Percentiles rank a stretch among this genome's conserved stretches.
Evolutionary conservation across 1,284 basidiomycete species (phyloP).

Genomic region (Caloboletus inedulis): DNA sequence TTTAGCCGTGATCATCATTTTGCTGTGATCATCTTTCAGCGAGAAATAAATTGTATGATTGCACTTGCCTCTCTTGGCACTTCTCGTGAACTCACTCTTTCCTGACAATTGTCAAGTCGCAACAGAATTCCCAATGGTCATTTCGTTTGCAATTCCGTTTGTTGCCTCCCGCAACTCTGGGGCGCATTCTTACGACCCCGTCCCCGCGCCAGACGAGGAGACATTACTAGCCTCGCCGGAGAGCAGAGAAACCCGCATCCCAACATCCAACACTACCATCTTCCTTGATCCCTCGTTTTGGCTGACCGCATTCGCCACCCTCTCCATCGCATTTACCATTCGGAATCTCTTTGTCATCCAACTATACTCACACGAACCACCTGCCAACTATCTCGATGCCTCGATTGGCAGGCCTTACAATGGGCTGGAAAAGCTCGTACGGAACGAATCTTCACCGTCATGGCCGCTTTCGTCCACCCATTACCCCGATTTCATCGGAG

Average conservation of each 20-base stretch:
- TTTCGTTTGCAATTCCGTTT: conserved; percentile 5
- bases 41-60: conserved; percentile 7
- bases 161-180: background rate
- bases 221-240: conserved; percentile 4
- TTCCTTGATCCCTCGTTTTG: conserved; percentile 18
- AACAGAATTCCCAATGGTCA: conserved; percentile 8
- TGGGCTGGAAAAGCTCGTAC: conserved; percentile 22
- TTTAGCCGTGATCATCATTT: too few relatives aligned
- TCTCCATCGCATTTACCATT: conserved; percentile 23
- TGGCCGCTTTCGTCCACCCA: conserved; percentile 25
- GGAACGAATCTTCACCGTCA: conserved; percentile 27
- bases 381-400: conserved; percentile 6
- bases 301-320: conserved; percentile 18
- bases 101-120: background rate
- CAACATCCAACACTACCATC: background rate
- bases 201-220: conserved; percentile 22
- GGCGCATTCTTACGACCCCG: conserved; percentile 12
- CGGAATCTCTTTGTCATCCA: conserved; percentile 24
- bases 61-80: background rate
- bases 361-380: background rate
- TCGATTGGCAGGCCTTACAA: conserved; percentile 23
- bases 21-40: background rate
- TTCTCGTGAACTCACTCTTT: background rate
- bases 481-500: conserved; percentile 23
- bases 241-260: background rate